Percentiles rank a stretch among this genome's conserved stretches.
Conservation (phyloP, 192 early-diverging fungal species). For the Lunasporangiospora selenospora region DNA sequence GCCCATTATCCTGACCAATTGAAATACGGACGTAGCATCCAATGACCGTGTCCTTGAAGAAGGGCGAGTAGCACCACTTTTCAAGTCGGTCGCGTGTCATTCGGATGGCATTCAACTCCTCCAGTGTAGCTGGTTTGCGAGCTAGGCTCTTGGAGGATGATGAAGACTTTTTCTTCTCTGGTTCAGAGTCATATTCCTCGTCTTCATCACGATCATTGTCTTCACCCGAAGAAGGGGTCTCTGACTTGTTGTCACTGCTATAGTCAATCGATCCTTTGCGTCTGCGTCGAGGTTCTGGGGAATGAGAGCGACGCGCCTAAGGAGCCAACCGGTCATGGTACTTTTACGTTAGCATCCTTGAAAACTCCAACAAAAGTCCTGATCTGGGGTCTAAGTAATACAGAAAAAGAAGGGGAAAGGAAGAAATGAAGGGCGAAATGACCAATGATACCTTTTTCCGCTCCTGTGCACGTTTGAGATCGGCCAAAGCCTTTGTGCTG, state of each 20-base stretch:
- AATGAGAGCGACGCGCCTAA: conserved; percentile 38
- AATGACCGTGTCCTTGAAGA: conserved; percentile 68
- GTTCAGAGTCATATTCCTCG: conserved; percentile 30
- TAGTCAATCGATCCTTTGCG: conserved; percentile 40
- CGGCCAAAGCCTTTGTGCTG: conserved; percentile 50
- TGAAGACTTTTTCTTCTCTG: conserved; percentile 32
- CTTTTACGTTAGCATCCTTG: no score
- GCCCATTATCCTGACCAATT: conserved; percentile 63
- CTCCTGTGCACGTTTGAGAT: conserved; percentile 56
- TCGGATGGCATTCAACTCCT: conserved; percentile 66
- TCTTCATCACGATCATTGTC: conserved; percentile 33
- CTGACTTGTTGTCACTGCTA: conserved; percentile 35
- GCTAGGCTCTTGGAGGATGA: conserved; percentile 28
- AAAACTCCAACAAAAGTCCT: no score
- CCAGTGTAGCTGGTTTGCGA: conserved; percentile 60
- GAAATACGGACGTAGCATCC: conserved; percentile 75
- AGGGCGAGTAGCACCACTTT: conserved; percentile 75
- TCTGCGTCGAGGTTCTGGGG: conserved; percentile 38
- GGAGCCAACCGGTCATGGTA: no score
- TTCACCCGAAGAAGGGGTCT: conserved; percentile 29
- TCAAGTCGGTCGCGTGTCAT: conserved; percentile 71
- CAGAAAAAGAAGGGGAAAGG: no score
- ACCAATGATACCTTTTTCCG: conserved; percentile 23
- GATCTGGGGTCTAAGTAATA: no score
- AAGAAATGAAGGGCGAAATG: no score